Evolutionary conservation across 129 eudicot species (phyloP).

Genomic region (Erigeron canadensis): DNA sequence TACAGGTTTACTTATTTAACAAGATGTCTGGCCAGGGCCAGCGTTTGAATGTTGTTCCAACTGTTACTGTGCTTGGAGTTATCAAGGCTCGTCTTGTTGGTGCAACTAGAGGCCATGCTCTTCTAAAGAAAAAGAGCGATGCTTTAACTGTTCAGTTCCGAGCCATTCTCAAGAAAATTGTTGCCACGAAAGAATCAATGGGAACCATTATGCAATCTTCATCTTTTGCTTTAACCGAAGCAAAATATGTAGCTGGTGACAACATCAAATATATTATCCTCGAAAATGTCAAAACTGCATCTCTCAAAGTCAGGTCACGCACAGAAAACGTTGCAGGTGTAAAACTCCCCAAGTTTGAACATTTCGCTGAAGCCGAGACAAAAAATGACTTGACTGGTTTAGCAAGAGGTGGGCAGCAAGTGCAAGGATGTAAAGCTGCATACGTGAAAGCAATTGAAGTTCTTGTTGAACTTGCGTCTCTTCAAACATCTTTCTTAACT

Average conservation of each 20-base stretch:
- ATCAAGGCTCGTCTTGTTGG: slow-evolving; percentile 88
- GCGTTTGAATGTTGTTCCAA: slow-evolving; percentile 88
- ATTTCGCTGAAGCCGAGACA: slow-evolving; percentile 71
- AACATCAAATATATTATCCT: slow-evolving; percentile 73
- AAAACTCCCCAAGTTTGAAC: slow-evolving; percentile 80
- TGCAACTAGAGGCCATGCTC: slow-evolving; percentile 96
- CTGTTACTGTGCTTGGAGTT: slow-evolving; percentile 85
- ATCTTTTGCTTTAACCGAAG: slow-evolving; percentile 78
- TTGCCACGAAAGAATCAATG: slow-evolving; percentile 86
- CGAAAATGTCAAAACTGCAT: slow-evolving; percentile 69
- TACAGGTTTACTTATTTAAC: slow-evolving; percentile 37
- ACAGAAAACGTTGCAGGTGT: slow-evolving; percentile 87
- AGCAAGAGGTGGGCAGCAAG: slow-evolving; percentile 95
- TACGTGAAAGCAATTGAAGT: slow-evolving; percentile 73
- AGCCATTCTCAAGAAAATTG: slow-evolving; percentile 74
- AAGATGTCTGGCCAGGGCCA: slow-evolving; percentile 85
- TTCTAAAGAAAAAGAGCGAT: slow-evolving; percentile 92
- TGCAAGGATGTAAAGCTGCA: slow-evolving; percentile 76
- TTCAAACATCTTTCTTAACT: slow-evolving; percentile 87
- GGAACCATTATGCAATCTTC: slow-evolving; percentile 84
- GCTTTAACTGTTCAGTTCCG: slow-evolving; percentile 91
- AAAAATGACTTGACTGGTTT: slow-evolving; percentile 86
- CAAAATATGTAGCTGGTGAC: slow-evolving; percentile 92
- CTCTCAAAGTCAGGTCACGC: slow-evolving; percentile 76
- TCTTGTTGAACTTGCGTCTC: slow-evolving; percentile 82